Evolutionary conservation across 2,329 filamentous ascomycete species (phyloP).

Genomic region (Elsinoe batatas): DNA sequence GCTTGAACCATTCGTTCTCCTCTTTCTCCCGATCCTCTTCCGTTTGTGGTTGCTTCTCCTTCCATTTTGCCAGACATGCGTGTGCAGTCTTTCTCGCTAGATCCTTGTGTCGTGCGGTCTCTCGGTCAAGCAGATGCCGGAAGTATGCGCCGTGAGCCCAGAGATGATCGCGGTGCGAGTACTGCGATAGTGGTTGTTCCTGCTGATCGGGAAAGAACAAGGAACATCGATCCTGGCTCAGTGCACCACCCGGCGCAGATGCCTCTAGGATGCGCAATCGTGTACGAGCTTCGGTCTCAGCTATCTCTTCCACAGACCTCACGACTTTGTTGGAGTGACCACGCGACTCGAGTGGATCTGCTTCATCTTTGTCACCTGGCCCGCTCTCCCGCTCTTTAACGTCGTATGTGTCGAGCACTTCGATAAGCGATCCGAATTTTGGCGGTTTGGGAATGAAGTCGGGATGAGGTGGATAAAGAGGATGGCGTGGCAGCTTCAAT

Average conservation of each 20-base stretch:
- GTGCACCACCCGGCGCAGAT: slow-evolving; percentile 61
- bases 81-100: slow-evolving; percentile 70
- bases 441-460: slow-evolving; percentile 24
- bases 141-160: slow-evolving; percentile 71
- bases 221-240: slow-evolving; percentile 61
- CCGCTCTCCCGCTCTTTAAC: slow-evolving; percentile 40
- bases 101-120: slow-evolving; percentile 67
- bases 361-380: slow-evolving; percentile 17
- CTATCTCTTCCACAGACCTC: slow-evolving; percentile 30
- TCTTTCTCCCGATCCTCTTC: slow-evolving; percentile 75
- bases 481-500: slow-evolving; percentile 17
- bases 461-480: slow-evolving; percentile 24
- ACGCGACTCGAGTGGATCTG: slow-evolving; percentile 30
- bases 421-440: slow-evolving; percentile 21
- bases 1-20: slow-evolving; percentile 54
- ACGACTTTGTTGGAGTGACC: slow-evolving; percentile 45
- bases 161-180: slow-evolving; percentile 80
- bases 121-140: slow-evolving; percentile 65
- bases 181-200: slow-evolving; percentile 65
- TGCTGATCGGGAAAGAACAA: slow-evolving; percentile 60
- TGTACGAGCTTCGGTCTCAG: slow-evolving; percentile 57
- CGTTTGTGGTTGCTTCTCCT: slow-evolving; percentile 61
- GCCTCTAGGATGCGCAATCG: slow-evolving; percentile 63
- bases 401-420: slow-evolving; percentile 26
- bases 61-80: slow-evolving; percentile 67